Percentiles rank a stretch among this genome's conserved stretches.
phyloP scores from a whole-genome alignment of 352 stramenopile species.

The Globisporangium paroecandrum region DNA sequence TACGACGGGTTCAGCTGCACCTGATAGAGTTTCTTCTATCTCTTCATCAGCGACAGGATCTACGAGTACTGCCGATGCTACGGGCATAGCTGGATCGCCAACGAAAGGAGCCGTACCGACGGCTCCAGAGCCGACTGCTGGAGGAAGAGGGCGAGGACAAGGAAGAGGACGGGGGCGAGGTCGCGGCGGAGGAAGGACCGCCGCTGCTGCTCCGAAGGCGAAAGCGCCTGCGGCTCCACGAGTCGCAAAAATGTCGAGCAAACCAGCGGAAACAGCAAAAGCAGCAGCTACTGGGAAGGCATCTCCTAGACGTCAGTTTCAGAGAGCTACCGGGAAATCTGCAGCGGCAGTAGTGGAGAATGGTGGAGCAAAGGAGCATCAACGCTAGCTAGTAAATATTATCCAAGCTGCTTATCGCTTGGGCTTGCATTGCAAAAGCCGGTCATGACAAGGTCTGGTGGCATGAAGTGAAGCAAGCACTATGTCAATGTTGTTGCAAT shows the following conservation, averaged over 20 bases:
- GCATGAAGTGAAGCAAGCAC: not conserved
- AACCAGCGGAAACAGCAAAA: not conserved
- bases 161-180: constrained; percentile 1
- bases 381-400: not conserved
- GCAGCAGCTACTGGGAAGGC: not conserved
- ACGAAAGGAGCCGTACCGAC: not conserved
- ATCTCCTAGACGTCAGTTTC: not conserved
- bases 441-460: not conserved
- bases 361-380: not conserved
- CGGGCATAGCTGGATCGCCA: not conserved
- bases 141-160: constrained; percentile 2
- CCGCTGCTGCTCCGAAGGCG: not conserved
- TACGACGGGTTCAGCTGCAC: not conserved
- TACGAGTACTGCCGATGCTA: not conserved
- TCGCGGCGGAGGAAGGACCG: not conserved
- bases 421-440: not conserved
- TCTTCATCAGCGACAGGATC: not conserved
- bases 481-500: not conserved
- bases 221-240: not conserved
- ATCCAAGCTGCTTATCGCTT: not conserved
- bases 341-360: not conserved
- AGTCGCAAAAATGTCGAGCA: not conserved
- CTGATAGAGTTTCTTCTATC: not conserved
- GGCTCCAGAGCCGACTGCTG: not conserved
- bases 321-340: not conserved